These are phyloP conservation scores for Gleditsia sinensis DNA, from an alignment of 306 rosid species.

Conservation along the genomic window DNA sequence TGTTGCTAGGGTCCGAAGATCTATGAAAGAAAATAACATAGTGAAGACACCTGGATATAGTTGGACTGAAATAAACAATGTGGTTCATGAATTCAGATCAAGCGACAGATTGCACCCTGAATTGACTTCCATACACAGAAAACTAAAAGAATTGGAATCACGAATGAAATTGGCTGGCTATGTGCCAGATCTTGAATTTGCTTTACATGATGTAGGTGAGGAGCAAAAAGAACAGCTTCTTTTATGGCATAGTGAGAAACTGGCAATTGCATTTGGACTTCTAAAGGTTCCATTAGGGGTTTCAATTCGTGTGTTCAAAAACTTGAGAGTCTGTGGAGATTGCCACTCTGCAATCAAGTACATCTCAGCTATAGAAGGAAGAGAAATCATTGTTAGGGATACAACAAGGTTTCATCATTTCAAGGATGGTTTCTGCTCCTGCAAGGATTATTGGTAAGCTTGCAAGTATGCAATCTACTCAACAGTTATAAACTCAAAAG, in stretches of 20 bases:
- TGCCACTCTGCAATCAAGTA: constrained; percentile 82
- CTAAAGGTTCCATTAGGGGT: constrained; percentile 55
- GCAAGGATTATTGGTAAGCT: constrained; percentile 79
- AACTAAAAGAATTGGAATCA: constrained; percentile 57
- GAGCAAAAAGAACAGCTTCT: constrained; percentile 80
- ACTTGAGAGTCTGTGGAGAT: constrained; percentile 90
- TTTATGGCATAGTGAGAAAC: constrained; percentile 81
- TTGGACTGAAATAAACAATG: constrained; percentile 77
- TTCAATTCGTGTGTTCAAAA: constrained; percentile 77
- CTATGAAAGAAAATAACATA: constrained; percentile 68
- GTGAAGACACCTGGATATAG: constrained; percentile 82
- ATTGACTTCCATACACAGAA: constrained; percentile 57
- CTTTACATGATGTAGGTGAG: constrained; percentile 81
- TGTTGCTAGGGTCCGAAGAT: constrained; percentile 62
- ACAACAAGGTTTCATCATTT: constrained; percentile 89
- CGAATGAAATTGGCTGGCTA: constrained; percentile 85
- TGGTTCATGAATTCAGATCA: constrained; percentile 81
- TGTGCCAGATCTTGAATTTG: constrained; percentile 80
- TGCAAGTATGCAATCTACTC: not conserved
- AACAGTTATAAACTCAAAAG: constrained; percentile 8
- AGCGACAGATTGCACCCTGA: constrained; percentile 74
- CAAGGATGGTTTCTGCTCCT: constrained; percentile 77
- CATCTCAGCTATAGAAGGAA: constrained; percentile 73
- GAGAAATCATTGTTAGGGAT: constrained; percentile 85
- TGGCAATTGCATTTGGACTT: constrained; percentile 85